Conservation (phyloP, 2,329 filamentous ascomycete species). For the Myriangium duriaei region DNA sequence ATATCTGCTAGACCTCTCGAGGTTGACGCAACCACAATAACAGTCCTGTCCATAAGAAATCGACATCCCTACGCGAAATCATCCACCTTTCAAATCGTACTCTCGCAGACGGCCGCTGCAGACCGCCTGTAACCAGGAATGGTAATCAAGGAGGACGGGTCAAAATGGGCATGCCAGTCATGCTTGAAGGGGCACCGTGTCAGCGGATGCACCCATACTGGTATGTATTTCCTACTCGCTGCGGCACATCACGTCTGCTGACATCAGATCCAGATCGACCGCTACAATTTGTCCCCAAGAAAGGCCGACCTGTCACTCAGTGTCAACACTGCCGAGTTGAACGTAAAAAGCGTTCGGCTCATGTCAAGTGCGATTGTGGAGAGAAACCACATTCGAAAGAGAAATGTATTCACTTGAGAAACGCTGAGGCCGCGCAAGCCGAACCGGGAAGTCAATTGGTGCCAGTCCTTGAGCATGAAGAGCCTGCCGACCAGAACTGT, state of each 20-base stretch:
- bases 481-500: slow-evolving; percentile 30
- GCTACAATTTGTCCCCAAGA: slow-evolving; percentile 90
- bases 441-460: slow-evolving; percentile 19
- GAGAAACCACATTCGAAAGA: slow-evolving; percentile 53
- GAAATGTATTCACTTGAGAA: slow-evolving; percentile 32
- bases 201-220: slow-evolving; percentile 92
- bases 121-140: slow-evolving; percentile 15
- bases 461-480: slow-evolving; percentile 18
- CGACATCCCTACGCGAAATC: too few species aligned
- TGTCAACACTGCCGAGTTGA: slow-evolving; percentile 92
- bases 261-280: slow-evolving; percentile 78
- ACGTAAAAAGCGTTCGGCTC: slow-evolving; percentile 89
- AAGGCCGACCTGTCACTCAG: slow-evolving; percentile 93
- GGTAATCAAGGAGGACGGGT: slow-evolving; percentile 51
- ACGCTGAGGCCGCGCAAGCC: slow-evolving; percentile 21
- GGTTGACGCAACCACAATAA: slow-evolving; percentile 5
- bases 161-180: slow-evolving; percentile 96
- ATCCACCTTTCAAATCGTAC: too few species aligned
- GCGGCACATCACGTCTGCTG: too few species aligned
- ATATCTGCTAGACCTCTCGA: slow-evolving; percentile 7
- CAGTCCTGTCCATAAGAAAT: slow-evolving; percentile 1
- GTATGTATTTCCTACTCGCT: slow-evolving; percentile 47
- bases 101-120: slow-evolving; percentile 9
- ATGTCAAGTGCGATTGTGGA: slow-evolving; percentile 94
- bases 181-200: slow-evolving; percentile 97